phyloP scores from a whole-genome alignment of 192 early-diverging fungal species.

The Coemansia guatemalensis region DNA sequence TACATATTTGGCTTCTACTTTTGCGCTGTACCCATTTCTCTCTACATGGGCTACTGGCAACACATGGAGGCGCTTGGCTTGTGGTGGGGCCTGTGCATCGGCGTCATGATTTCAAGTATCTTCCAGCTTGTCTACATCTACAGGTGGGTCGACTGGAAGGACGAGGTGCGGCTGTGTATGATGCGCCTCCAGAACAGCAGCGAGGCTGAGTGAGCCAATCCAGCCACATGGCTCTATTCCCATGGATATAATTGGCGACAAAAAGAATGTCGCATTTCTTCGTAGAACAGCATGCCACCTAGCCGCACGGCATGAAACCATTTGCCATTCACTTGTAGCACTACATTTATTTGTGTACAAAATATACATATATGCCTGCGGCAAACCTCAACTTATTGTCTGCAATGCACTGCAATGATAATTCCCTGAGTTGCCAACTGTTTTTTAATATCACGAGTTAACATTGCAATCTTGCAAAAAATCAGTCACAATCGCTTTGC shows the following conservation, averaged over 20 bases:
- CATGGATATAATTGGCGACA: conserved; percentile 2
- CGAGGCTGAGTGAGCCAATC: conserved; percentile 10
- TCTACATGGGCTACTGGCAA: conserved; percentile 52
- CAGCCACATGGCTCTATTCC: conserved; percentile 1
- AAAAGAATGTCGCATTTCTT: not conserved
- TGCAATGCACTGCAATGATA: not conserved
- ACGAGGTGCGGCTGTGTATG: conserved; percentile 35
- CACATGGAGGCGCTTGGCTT: conserved; percentile 61
- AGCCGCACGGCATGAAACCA: not conserved
- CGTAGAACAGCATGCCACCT: no score
- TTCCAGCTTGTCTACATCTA: conserved; percentile 32
- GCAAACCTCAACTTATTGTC: not conserved
- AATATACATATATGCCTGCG: not conserved
- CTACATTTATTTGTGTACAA: conserved; percentile 7
- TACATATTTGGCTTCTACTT: conserved; percentile 53
- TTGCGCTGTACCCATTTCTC: conserved; percentile 51
- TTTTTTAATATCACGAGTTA: not conserved
- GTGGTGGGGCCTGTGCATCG: conserved; percentile 62
- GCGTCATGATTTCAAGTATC: conserved; percentile 26
- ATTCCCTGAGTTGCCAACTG: not conserved
- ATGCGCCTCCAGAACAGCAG: conserved; percentile 24
- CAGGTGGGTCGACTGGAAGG: conserved; percentile 29
- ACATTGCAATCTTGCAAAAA: no score
- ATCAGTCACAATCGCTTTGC: no score
- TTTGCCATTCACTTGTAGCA: conserved; percentile 6